Evolutionary conservation across 495 filamentous ascomycete genomes (phyloP).

Genomic region (Aspergillus heteromorphus): DNA sequence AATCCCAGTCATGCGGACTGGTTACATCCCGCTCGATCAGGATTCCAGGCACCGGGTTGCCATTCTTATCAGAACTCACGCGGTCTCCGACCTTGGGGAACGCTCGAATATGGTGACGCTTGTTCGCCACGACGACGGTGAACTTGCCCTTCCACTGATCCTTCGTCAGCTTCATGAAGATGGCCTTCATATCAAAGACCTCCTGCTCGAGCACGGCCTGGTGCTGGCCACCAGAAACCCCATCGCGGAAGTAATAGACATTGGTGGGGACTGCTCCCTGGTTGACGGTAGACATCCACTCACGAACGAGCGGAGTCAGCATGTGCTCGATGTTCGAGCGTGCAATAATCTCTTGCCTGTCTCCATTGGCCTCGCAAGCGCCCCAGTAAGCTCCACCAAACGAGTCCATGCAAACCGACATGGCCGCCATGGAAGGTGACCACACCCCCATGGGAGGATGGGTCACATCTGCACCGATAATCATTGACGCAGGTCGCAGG

Average conservation of each 20-base stretch:
- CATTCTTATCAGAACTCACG: slow-evolving; percentile 55
- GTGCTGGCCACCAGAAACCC: slow-evolving; percentile 85
- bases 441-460: slow-evolving; percentile 64
- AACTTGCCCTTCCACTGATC: slow-evolving; percentile 50
- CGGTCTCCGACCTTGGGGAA: slow-evolving; percentile 60
- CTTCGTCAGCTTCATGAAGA: slow-evolving; percentile 40
- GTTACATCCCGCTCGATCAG: slow-evolving; percentile 84
- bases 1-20: slow-evolving; percentile 84
- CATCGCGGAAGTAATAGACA: slow-evolving; percentile 92
- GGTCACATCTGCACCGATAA: slow-evolving; percentile 87
- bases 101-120: slow-evolving; percentile 90
- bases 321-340: slow-evolving; percentile 57
- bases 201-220: slow-evolving; percentile 69
- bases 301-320: slow-evolving; percentile 53
- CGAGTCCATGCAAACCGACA: slow-evolving; percentile 74
- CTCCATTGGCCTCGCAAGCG: slow-evolving; percentile 70
- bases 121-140: slow-evolving; percentile 80
- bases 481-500: slow-evolving; percentile 54
- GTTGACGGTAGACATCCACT: slow-evolving; percentile 57
- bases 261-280: slow-evolving; percentile 49
- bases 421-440: slow-evolving; percentile 74
- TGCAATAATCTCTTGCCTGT: slow-evolving; percentile 67
- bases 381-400: slow-evolving; percentile 68
- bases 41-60: slow-evolving; percentile 76
- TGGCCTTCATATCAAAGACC: slow-evolving; percentile 58